phyloP scores from a whole-genome alignment of 2,329 filamentous ascomycete species.

The Biscogniauxia sp. region DNA sequence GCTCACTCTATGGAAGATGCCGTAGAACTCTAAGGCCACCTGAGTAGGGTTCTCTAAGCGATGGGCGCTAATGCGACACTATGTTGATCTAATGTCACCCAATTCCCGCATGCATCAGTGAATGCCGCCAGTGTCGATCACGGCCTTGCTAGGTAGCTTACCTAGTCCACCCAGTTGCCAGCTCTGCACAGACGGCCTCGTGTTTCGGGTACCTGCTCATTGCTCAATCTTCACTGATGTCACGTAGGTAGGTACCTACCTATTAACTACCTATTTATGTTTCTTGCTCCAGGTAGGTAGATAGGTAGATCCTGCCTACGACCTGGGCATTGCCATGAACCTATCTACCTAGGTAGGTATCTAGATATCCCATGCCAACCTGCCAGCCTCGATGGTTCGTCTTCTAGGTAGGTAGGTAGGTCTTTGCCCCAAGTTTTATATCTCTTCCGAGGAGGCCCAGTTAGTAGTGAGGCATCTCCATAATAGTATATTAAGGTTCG shows the following conservation, averaged over 20 bases:
- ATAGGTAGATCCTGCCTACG: no score
- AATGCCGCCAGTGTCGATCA: constrained; percentile 8
- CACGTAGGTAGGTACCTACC: no score
- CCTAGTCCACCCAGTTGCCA: background rate
- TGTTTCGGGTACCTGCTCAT: background rate
- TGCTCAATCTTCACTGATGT: background rate
- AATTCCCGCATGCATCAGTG: constrained; percentile 21
- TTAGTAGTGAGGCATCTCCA: background rate
- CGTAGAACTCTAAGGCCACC: background rate
- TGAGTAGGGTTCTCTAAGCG: constrained; percentile 28
- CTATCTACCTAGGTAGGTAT: no score
- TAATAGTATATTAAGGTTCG: background rate
- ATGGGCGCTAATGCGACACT: constrained; percentile 28
- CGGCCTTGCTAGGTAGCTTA: background rate
- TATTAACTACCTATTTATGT: background rate
- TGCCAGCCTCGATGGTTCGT: background rate
- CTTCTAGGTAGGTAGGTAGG: background rate
- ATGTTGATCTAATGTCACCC: constrained; percentile 28
- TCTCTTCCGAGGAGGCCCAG: background rate
- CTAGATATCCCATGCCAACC: background rate
- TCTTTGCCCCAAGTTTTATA: background rate
- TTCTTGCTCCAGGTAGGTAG: no score
- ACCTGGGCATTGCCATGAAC: background rate
- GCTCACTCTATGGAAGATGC: background rate
- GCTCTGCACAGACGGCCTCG: background rate